These are phyloP conservation scores for Chrysanthemum makinoi DNA, from an alignment of 129 eudicot genomes.

Conservation along the genomic window DNA sequence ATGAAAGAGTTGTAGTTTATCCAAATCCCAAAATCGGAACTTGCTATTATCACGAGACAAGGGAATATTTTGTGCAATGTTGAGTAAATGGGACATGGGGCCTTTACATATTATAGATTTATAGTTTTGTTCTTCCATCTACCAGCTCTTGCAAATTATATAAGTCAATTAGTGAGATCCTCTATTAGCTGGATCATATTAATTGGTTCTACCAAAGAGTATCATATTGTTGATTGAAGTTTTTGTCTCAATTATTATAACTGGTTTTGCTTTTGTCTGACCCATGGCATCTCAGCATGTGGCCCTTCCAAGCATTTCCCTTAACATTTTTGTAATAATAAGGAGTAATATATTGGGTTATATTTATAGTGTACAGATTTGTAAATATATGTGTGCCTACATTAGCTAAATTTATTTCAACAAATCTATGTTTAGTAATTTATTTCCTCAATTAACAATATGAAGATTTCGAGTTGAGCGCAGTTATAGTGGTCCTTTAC, in stretches of 20 bases:
- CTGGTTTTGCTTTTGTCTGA: no score
- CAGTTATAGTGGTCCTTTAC: conserved; percentile 81
- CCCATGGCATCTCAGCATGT: neutral
- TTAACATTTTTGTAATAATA: no score
- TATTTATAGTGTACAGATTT: conserved; percentile 7
- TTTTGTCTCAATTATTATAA: neutral
- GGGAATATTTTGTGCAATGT: neutral
- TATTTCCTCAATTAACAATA: neutral
- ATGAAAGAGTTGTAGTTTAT: neutral
- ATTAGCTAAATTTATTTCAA: neutral
- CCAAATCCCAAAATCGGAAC: neutral
- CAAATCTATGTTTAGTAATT: conserved; percentile 8
- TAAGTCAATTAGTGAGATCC: neutral
- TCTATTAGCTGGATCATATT: conserved; percentile 6
- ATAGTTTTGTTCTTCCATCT: neutral
- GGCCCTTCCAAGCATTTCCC: no score
- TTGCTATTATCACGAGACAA: neutral
- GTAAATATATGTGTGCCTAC: neutral
- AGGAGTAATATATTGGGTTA: no score
- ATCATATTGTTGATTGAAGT: neutral
- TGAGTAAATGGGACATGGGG: neutral
- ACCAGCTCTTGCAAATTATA: neutral
- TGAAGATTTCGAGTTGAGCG: conserved; percentile 60
- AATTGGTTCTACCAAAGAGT: neutral
- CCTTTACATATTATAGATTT: neutral